phyloP scores from a whole-genome alignment of 2,329 filamentous ascomycete genomes.

The Colletotrichum falcatum region DNA sequence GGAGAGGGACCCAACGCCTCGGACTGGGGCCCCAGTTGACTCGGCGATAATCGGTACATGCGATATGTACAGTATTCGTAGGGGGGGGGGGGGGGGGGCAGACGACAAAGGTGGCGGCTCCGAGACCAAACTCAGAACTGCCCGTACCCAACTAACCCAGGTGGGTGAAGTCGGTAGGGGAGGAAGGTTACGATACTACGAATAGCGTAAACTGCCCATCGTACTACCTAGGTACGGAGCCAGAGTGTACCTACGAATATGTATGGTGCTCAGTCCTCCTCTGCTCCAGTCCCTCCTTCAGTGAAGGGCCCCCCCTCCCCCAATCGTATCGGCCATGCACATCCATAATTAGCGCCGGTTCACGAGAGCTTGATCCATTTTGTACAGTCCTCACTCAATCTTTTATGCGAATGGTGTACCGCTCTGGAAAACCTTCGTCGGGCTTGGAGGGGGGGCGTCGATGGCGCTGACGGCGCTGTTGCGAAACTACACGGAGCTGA shows the following conservation, averaged over 20 bases:
- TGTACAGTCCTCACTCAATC: background rate
- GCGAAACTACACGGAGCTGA: background rate
- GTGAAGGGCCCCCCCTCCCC: background rate
- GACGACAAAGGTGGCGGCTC: slow-evolving; percentile 24
- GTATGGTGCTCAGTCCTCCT: background rate
- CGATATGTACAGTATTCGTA: too few relatives aligned
- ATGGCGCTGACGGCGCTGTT: slow-evolving; percentile 11
- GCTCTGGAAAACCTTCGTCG: background rate
- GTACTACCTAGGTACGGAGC: too few relatives aligned
- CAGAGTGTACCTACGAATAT: too few relatives aligned
- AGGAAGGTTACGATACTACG: too few relatives aligned
- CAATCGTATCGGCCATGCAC: background rate
- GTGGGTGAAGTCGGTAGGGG: background rate
- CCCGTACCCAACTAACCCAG: too few relatives aligned
- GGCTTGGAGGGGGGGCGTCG: background rate
- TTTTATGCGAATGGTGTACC: background rate
- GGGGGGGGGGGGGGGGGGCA: too few relatives aligned
- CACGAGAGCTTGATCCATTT: background rate
- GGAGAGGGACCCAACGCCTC: slow-evolving; percentile 37
- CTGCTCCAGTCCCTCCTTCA: too few relatives aligned
- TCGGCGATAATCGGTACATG: slow-evolving; percentile 27
- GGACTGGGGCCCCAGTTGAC: slow-evolving; percentile 40
- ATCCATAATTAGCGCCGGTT: background rate
- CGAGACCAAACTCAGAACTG: slow-evolving; percentile 19
- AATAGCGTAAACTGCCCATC: too few relatives aligned